Evolutionary conservation across 2,329 filamentous ascomycete genomes (phyloP), one percentile per base, ranked within the genome.

Genomic region (Fusarium zealandicum): DNA sequence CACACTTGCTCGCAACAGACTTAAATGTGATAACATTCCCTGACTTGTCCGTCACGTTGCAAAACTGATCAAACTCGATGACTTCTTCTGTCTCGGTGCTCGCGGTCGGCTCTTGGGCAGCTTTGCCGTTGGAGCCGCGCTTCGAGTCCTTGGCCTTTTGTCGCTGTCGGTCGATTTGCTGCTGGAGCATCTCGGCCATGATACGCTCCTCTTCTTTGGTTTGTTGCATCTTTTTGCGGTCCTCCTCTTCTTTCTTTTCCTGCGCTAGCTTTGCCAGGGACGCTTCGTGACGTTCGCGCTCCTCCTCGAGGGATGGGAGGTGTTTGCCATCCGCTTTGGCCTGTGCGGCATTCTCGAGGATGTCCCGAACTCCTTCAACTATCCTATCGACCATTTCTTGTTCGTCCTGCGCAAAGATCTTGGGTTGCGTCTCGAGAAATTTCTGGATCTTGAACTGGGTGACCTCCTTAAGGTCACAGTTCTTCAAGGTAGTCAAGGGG

Each of bases 251-350:
- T 55, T 78, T 80, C 56, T 84, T 79, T 69, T 80, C 82, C 72
- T 77, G 76, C 63, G 82, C 89, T 44, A 84, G 75, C 66, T 81
- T 80, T 38, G 85, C 85, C 22, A 90, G 79, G 18, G 84, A 85
- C 17, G 89, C 89, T 74, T 96, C 90, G 58, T 96, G 91, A 12
- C 86, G 86, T 22, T 90, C 92, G 32, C 93, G 85, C 73, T 98
- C 93, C 66, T 96, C 92, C 68, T 96, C 92, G 6, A 98, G 79
- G 27, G 92, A 96, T 1, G 92, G 92, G 13, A 96, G 77, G 57
- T 92, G 84, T 49, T 87, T 84, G 27, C 91, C 90, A 49, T 88
- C 84, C 40, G 89, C 88, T 64, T 90, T 90, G 22, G 87, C 86
- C 61, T 87, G 81, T 2, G 92, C 90, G n/a, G 91, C 91, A 71